phyloP scores from a whole-genome alignment of 176 grass and related monocot species.

The Calamus simplicifolius region DNA sequence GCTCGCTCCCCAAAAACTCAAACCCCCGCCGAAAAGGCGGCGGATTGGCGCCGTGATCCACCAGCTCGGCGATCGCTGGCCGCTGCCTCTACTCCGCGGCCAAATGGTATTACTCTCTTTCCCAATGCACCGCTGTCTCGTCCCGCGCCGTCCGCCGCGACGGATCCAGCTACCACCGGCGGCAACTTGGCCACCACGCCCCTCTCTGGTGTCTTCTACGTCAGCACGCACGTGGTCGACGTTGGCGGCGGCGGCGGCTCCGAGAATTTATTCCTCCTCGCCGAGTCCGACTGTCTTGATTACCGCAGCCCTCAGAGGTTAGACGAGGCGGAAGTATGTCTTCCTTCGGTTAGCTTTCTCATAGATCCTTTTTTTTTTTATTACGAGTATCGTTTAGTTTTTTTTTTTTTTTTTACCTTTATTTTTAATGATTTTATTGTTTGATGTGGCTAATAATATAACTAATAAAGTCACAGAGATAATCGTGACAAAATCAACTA shows the following conservation, averaged over 20 bases:
- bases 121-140: conserved; percentile 22
- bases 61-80: conserved; percentile 77
- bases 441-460: no score
- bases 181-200: conserved; percentile 36
- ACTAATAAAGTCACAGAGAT: no score
- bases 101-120: conserved; percentile 59
- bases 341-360: conserved; percentile 40
- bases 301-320: conserved; percentile 59
- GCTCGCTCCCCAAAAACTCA: no score
- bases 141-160: conserved; percentile 15
- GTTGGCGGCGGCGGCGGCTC: conserved; percentile 17
- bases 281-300: conserved; percentile 94
- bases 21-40: background rate
- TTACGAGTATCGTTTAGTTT: background rate
- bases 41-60: conserved; percentile 58
- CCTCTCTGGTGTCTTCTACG: conserved; percentile 71
- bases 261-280: conserved; percentile 63
- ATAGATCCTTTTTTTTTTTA: no score
- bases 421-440: background rate
- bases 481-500: no score
- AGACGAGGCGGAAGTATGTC: conserved; percentile 53
- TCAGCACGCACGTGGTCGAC: conserved; percentile 62
- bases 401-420: background rate
- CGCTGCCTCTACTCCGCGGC: conserved; percentile 80
- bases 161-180: conserved; percentile 43